These are phyloP conservation scores for Aspergillus calidoustus DNA, from an alignment of 2,329 filamentous ascomycete species.

Conservation along the genomic window DNA sequence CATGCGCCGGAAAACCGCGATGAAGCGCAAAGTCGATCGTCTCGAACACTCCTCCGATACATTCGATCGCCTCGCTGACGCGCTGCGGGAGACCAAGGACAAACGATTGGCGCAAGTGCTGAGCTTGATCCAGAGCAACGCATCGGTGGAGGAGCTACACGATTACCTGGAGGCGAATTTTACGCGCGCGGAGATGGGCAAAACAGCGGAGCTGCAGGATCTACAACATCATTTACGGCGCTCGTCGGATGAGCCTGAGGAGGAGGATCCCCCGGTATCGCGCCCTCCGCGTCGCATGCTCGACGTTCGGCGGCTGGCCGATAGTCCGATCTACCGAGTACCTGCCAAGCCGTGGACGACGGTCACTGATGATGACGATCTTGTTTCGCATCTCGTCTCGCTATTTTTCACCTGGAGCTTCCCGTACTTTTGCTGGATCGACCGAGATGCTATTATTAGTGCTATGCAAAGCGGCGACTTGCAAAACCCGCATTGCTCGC, in stretches of 20 bases:
- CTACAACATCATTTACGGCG: conserved; percentile 19
- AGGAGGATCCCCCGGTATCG: background rate
- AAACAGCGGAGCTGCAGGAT: conserved; percentile 24
- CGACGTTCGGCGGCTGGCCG: conserved; percentile 31
- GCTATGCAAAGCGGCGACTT: conserved; percentile 35
- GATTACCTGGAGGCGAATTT: conserved; percentile 26
- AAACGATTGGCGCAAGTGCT: conserved; percentile 28
- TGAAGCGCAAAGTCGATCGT: conserved; percentile 30
- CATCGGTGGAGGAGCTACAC: conserved; percentile 29
- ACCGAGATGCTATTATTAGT: conserved; percentile 34
- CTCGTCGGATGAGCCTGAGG: conserved; percentile 16
- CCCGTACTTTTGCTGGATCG: conserved; percentile 36
- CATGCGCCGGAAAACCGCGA: conserved; percentile 33
- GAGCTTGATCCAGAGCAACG: conserved; percentile 32
- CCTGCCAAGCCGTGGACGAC: conserved; percentile 40
- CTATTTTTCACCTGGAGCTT: conserved; percentile 41
- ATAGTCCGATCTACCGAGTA: conserved; percentile 31
- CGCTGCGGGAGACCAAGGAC: conserved; percentile 26
- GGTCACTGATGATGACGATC: conserved; percentile 36
- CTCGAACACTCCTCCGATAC: conserved; percentile 25
- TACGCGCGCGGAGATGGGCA: conserved; percentile 16
- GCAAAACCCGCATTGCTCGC: conserved; percentile 35
- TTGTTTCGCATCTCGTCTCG: conserved; percentile 40
- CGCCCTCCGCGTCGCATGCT: conserved; percentile 23
- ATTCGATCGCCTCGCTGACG: conserved; percentile 24